Evolutionary conservation across 179 eudicot genomes (phyloP).

Genomic region (Nepenthes alata): DNA sequence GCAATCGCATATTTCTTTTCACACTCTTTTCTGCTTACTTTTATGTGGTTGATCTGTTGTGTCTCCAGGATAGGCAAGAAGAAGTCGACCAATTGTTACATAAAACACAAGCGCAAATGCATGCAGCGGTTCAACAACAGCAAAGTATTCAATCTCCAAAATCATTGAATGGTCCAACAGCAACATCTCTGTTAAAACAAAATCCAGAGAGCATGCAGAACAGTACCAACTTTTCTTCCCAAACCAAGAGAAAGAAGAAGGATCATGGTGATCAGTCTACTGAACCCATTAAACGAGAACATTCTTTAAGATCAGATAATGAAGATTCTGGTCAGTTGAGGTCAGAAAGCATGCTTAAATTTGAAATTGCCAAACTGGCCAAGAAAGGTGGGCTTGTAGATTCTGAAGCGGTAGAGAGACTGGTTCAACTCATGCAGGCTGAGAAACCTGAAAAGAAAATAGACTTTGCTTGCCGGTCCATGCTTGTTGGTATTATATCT

Average conservation of each 20-base stretch:
- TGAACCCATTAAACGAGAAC: conserved; percentile 27
- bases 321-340: conserved; percentile 19
- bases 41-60: background rate
- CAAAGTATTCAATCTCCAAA: conserved; percentile 26
- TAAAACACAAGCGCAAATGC: conserved; percentile 26
- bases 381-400: conserved; percentile 32
- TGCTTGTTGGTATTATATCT: conserved; percentile 31
- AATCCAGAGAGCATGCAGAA: conserved; percentile 32
- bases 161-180: conserved; percentile 24
- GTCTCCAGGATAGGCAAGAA: conserved; percentile 25
- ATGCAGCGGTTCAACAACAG: conserved; percentile 19
- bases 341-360: conserved; percentile 17
- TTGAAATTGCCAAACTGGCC: conserved; percentile 23
- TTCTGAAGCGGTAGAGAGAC: conserved; percentile 27
- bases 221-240: conserved; percentile 20
- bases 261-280: conserved; percentile 22
- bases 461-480: conserved; percentile 23
- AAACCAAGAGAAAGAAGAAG: conserved; percentile 25
- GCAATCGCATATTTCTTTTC: background rate
- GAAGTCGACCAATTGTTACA: conserved; percentile 25
- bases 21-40: background rate
- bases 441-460: conserved; percentile 26
- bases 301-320: conserved; percentile 13
- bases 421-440: conserved; percentile 32
- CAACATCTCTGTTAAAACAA: conserved; percentile 26